These are phyloP conservation scores for Drechmeria coniospora DNA, from an alignment of 2,329 filamentous ascomycete species.

Conservation along the genomic window DNA sequence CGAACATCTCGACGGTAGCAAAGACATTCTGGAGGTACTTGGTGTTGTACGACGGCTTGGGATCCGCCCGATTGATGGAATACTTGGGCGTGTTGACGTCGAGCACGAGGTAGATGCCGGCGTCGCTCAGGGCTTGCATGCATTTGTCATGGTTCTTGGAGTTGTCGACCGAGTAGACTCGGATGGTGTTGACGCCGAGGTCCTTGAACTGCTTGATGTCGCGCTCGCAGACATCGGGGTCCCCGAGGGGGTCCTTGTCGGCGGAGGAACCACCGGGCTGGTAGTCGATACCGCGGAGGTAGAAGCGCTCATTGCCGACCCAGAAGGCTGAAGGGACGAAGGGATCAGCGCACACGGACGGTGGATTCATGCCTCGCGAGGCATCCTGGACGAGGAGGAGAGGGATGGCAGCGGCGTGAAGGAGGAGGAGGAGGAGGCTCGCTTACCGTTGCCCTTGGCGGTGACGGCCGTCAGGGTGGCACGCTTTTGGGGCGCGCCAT, in stretches of 20 bases:
- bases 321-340: constrained; percentile 37
- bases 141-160: constrained; percentile 65
- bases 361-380: not conserved
- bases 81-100: constrained; percentile 85
- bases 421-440: not conserved
- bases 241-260: constrained; percentile 59
- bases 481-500: constrained; percentile 33
- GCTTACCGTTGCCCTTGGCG: constrained; percentile 40
- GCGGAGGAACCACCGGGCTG: constrained; percentile 44
- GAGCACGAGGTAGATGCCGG: constrained; percentile 81
- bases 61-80: constrained; percentile 65
- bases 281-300: constrained; percentile 45
- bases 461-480: constrained; percentile 33
- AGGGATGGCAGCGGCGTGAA: not conserved
- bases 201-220: constrained; percentile 73
- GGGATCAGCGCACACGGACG: not conserved
- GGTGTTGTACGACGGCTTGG: constrained; percentile 73
- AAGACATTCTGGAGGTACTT: constrained; percentile 75
- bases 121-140: constrained; percentile 66
- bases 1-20: constrained; percentile 73
- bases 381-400: not conserved
- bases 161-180: constrained; percentile 90
- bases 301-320: constrained; percentile 36
- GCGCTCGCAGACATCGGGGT: constrained; percentile 53
- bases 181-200: constrained; percentile 78